phyloP scores from a whole-genome alignment of 305 asterid species.

The Coffea humblotiana region DNA sequence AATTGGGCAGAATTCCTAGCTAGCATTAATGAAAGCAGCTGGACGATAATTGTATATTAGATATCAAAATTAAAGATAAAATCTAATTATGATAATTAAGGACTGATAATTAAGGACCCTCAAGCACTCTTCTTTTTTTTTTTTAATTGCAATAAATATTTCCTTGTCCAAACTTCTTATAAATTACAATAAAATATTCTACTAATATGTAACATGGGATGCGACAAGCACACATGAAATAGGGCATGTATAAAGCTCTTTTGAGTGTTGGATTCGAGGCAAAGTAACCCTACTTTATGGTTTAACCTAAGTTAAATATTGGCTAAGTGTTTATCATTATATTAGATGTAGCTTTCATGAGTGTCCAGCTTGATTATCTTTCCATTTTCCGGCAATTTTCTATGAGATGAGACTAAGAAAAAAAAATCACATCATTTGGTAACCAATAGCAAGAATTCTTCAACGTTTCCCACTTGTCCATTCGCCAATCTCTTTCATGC shows the following conservation, averaged over 20 bases:
- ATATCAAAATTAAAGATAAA: not conserved
- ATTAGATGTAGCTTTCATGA: conserved; percentile 4
- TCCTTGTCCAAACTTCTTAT: not conserved
- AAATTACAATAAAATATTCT: not conserved
- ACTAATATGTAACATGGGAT: not conserved
- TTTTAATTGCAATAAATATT: not conserved
- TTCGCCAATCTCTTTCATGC: not conserved
- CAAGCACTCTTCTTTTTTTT: not conserved
- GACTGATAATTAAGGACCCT: not conserved
- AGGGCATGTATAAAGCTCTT: not conserved
- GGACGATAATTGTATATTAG: not conserved
- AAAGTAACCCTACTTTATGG: not conserved
- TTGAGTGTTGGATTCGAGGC: not conserved
- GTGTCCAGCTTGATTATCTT: not conserved
- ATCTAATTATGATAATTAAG: not conserved
- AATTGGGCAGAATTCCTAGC: not conserved
- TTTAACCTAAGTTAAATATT: not conserved
- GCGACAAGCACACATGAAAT: not conserved
- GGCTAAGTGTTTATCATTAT: not conserved
- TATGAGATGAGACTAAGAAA: not conserved
- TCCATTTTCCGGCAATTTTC: not conserved
- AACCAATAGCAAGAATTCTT: not conserved
- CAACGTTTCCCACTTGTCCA: not conserved
- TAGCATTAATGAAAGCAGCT: not conserved
- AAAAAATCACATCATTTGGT: not conserved